Conservation (phyloP, 2,329 filamentous ascomycete species). For the Tetracladium maxilliforme region DNA sequence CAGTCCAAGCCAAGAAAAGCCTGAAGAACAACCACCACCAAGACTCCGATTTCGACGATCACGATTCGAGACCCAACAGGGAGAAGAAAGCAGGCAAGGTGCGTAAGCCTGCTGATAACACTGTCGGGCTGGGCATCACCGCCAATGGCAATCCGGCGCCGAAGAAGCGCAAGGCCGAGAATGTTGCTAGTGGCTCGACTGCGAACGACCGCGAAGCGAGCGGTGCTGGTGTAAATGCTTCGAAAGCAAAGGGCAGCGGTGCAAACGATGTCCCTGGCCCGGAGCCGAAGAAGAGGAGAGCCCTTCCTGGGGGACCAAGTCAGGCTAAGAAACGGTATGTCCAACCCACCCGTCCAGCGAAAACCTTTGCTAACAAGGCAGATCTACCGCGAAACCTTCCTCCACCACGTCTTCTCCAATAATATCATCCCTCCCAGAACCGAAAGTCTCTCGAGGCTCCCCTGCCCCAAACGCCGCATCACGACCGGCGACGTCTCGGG, state of each 20-base stretch:
- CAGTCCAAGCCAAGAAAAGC: constrained; percentile 61
- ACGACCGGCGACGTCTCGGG: constrained; percentile 54
- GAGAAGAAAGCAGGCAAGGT: constrained; percentile 55
- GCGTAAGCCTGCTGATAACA: constrained; percentile 42
- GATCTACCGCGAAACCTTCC: constrained; percentile 44
- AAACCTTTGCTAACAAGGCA: no score
- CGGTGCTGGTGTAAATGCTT: not conserved
- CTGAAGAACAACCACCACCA: constrained; percentile 49
- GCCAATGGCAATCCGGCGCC: constrained; percentile 36
- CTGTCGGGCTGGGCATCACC: constrained; percentile 51
- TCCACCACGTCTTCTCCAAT: constrained; percentile 65
- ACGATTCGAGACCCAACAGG: constrained; percentile 25
- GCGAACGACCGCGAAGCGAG: constrained; percentile 34
- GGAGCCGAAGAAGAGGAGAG: no score
- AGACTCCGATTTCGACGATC: constrained; percentile 72
- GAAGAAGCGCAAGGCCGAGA: constrained; percentile 76
- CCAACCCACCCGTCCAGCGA: constrained; percentile 4
- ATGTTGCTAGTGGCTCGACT: constrained; percentile 31
- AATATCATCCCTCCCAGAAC: constrained; percentile 52
- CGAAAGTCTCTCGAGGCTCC: constrained; percentile 35
- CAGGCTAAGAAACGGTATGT: constrained; percentile 4
- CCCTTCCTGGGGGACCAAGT: no score
- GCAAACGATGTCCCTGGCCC: no score
- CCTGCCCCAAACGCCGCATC: constrained; percentile 41
- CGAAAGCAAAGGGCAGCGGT: no score